Conservation (phyloP, 768 basidiomycete genomes). For the Agaricus sinodeliciosus region DNA sequence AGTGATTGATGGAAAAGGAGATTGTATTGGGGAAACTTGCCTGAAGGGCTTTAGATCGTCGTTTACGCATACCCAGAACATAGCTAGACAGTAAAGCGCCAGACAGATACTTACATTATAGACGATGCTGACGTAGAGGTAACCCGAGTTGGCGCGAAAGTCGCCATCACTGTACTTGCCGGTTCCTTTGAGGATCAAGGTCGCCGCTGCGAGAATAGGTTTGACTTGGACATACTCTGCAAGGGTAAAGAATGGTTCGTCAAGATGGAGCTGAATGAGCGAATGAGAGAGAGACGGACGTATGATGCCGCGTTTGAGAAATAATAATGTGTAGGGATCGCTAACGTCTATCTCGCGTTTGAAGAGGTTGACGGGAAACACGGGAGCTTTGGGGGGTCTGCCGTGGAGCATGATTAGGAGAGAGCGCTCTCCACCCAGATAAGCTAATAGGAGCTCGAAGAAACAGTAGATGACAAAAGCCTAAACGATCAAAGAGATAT, state of each 20-base stretch:
- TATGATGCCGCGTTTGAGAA: conserved; percentile 90
- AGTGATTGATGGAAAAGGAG: background rate
- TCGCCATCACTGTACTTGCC: conserved; percentile 90
- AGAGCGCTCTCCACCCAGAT: conserved; percentile 90
- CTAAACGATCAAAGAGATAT: conserved; percentile 28
- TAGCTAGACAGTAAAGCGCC: conserved; percentile 83
- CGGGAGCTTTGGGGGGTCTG: conserved; percentile 78
- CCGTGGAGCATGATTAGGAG: conserved; percentile 90
- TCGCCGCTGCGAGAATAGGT: conserved; percentile 79
- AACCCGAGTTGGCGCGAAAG: conserved; percentile 80
- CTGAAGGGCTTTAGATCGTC: conserved; percentile 86
- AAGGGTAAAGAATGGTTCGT: background rate
- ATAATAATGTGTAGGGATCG: conserved; percentile 92
- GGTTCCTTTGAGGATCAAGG: conserved; percentile 77
- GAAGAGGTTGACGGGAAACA: conserved; percentile 84
- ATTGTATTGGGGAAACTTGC: conserved; percentile 28
- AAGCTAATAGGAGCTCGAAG: conserved; percentile 74
- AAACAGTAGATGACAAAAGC: conserved; percentile 95
- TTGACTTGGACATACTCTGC: conserved; percentile 97
- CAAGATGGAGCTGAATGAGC: background rate
- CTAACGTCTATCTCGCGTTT: conserved; percentile 84
- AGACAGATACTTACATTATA: conserved; percentile 81
- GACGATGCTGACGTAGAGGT: conserved; percentile 83
- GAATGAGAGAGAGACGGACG: conserved; percentile 42
- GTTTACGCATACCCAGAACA: conserved; percentile 94